These are phyloP conservation scores for Glomus cerebriforme DNA, from an alignment of 192 early-diverging fungal genomes.

Conservation along the genomic window DNA sequence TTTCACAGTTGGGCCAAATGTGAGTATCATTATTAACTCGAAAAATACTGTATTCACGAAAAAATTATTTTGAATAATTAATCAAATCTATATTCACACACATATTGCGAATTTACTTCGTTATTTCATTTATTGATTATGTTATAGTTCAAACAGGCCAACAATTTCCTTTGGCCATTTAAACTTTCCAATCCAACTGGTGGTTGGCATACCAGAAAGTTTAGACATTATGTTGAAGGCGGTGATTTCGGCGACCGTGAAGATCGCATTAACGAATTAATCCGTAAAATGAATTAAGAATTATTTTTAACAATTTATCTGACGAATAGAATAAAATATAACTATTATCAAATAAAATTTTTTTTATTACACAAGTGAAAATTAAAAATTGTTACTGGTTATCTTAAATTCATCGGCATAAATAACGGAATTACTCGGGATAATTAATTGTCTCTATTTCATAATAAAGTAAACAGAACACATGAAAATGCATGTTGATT, in stretches of 20 bases:
- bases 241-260: slow-evolving; percentile 98
- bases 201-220: slow-evolving; percentile 93
- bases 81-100: neutral
- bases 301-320: neutral
- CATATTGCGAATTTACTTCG: neutral
- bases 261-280: slow-evolving; percentile 93
- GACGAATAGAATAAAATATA: too few species aligned
- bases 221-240: slow-evolving; percentile 94
- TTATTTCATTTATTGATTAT: neutral
- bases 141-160: slow-evolving; percentile 86
- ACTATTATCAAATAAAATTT: too few species aligned
- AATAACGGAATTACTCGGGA: too few species aligned
- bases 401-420: too few species aligned
- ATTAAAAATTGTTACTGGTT: too few species aligned
- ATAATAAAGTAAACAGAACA: too few species aligned
- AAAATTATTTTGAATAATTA: neutral
- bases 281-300: slow-evolving; percentile 94
- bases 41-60: neutral
- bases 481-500: neutral
- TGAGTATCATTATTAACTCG: slow-evolving; percentile 31
- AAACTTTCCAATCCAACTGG: slow-evolving; percentile 98
- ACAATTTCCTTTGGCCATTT: slow-evolving; percentile 99
- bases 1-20: slow-evolving; percentile 94
- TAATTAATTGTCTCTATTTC: too few species aligned
- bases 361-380: too few species aligned